Percentiles rank a stretch among this genome's conserved stretches.
These are phyloP conservation scores for Mucor plumbeus DNA, from an alignment of 371 early-diverging fungal genomes.

Conservation along the genomic window DNA sequence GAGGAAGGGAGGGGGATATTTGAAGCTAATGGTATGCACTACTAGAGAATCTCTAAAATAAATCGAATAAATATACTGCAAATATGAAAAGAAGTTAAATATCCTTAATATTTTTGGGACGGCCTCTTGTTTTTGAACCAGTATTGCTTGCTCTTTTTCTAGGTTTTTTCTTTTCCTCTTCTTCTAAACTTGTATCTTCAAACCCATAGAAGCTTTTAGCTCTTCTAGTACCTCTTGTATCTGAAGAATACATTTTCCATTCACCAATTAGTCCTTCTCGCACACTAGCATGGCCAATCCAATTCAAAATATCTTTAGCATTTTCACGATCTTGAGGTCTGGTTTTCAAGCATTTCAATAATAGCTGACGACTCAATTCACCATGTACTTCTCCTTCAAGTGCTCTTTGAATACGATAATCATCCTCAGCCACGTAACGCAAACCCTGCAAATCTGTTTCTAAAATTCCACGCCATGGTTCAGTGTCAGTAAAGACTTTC, in stretches of 20 bases:
- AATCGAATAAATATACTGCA: not conserved
- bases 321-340: slow-evolving; percentile 58
- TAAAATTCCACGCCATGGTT: slow-evolving; percentile 71
- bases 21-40: not conserved
- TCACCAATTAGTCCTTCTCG: slow-evolving; percentile 43
- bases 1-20: not conserved
- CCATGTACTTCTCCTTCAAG: slow-evolving; percentile 62
- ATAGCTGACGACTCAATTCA: slow-evolving; percentile 49
- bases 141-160: slow-evolving; percentile 16
- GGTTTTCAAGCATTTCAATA: slow-evolving; percentile 57
- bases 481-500: slow-evolving; percentile 69
- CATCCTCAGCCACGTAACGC: slow-evolving; percentile 62
- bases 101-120: slow-evolving; percentile 26
- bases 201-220: slow-evolving; percentile 40
- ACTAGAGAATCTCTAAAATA: not conserved
- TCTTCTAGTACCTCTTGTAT: slow-evolving; percentile 43
- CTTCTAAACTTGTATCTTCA: slow-evolving; percentile 27
- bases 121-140: slow-evolving; percentile 20
- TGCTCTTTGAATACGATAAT: slow-evolving; percentile 60
- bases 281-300: slow-evolving; percentile 43
- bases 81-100: not conserved
- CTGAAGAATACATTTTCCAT: slow-evolving; percentile 58
- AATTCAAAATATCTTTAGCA: slow-evolving; percentile 51
- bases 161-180: slow-evolving; percentile 33
- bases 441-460: slow-evolving; percentile 70